Conservation (phyloP, 2,329 filamentous ascomycete genomes). For the Aspergillus ochraceoroseus region DNA sequence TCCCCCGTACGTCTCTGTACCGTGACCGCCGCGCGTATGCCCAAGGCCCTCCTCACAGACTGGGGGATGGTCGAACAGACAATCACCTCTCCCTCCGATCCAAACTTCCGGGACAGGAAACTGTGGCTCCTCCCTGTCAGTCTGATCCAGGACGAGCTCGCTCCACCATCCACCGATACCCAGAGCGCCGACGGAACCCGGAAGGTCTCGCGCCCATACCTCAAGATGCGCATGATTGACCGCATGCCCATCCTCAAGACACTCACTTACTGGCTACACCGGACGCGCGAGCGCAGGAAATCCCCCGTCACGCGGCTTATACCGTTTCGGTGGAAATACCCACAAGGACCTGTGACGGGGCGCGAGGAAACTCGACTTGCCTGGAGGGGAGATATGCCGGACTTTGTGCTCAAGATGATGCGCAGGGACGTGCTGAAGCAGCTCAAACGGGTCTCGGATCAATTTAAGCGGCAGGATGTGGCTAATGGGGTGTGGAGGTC, state of each 20-base stretch:
- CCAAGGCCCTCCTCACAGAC: constrained; percentile 32
- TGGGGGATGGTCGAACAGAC: constrained; percentile 36
- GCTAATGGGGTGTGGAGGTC: constrained; percentile 27
- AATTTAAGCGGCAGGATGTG: constrained; percentile 18
- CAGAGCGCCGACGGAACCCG: background rate
- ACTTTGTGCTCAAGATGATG: constrained; percentile 39
- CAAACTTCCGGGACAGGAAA: constrained; percentile 11
- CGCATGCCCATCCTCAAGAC: constrained; percentile 25
- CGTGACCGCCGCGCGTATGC: constrained; percentile 32
- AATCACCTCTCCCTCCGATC: constrained; percentile 2
- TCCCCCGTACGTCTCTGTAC: constrained; percentile 36
- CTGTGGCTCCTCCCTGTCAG: constrained; percentile 35
- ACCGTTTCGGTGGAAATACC: constrained; percentile 36
- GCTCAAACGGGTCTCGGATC: constrained; percentile 33
- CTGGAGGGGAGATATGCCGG: constrained; percentile 48
- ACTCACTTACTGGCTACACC: constrained; percentile 17
- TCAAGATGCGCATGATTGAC: constrained; percentile 28
- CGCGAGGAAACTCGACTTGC: constrained; percentile 32
- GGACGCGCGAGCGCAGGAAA: constrained; percentile 12
- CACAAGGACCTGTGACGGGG: constrained; percentile 26
- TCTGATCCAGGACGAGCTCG: constrained; percentile 31
- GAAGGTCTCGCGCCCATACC: constrained; percentile 14
- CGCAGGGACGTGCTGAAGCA: constrained; percentile 33
- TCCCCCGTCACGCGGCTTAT: constrained; percentile 23
- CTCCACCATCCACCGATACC: no score